phyloP scores from a whole-genome alignment of 345 rosid genomes.

The Euphorbia pulcherrima region DNA sequence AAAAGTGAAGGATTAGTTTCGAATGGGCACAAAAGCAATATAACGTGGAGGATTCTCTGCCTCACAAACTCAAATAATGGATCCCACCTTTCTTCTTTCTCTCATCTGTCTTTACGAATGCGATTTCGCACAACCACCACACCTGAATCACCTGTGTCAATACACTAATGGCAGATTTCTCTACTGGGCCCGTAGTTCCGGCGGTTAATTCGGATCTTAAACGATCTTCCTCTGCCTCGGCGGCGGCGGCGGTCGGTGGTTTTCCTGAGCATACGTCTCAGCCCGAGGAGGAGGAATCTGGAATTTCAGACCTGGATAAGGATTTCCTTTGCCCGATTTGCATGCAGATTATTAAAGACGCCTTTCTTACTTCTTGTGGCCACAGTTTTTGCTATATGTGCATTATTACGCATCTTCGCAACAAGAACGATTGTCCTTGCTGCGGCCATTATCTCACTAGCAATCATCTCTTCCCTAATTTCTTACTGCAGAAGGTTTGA shows the following conservation, averaged over 20 bases:
- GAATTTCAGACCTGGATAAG: constrained; percentile 41
- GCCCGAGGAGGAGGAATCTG: constrained; percentile 8
- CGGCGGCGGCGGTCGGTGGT: constrained; percentile 8
- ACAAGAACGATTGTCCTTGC: constrained; percentile 96
- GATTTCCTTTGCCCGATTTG: constrained; percentile 92
- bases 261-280: neutral
- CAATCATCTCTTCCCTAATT: constrained; percentile 81
- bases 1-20: neutral
- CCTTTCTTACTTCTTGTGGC: constrained; percentile 93
- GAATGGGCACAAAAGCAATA: neutral
- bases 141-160: neutral
- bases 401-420: constrained; percentile 79
- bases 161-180: constrained; percentile 25
- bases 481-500: constrained; percentile 79
- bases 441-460: constrained; percentile 71
- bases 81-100: constrained; percentile 17
- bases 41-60: constrained; percentile 25
- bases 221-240: constrained; percentile 21
- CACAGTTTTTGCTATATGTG: constrained; percentile 99
- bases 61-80: constrained; percentile 15
- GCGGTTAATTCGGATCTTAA: constrained; percentile 21
- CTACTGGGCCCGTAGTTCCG: constrained; percentile 27
- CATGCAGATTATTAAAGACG: constrained; percentile 92
- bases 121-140: neutral
- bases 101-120: neutral